Evolutionary conservation across 768 basidiomycete genomes (phyloP).

Genomic region (Candolleomyces eurysporus): DNA sequence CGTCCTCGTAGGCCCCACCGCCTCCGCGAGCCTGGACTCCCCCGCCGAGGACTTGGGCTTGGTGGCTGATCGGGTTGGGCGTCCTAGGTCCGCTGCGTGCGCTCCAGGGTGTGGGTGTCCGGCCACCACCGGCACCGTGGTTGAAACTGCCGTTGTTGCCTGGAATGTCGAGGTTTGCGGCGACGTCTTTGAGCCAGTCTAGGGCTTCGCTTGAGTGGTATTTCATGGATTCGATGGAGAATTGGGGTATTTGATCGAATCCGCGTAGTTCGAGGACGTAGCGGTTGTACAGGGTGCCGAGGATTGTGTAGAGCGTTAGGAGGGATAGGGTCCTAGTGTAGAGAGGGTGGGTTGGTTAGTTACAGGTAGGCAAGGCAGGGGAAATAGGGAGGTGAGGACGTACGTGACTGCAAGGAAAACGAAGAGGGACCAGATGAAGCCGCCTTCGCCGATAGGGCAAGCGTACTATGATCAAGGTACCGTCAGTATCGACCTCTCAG

Average conservation of each 20-base stretch:
- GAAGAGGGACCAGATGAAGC: slow-evolving; percentile 49
- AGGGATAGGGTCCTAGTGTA: slow-evolving; percentile 49
- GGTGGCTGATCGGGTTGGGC: slow-evolving; percentile 42
- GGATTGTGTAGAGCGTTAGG: slow-evolving; percentile 61
- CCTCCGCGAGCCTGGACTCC: slow-evolving; percentile 10
- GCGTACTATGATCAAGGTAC: too few relatives aligned
- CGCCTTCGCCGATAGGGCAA: slow-evolving; percentile 63
- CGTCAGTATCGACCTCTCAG: too few relatives aligned
- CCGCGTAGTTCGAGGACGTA: slow-evolving; percentile 72
- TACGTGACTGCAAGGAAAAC: slow-evolving; percentile 59
- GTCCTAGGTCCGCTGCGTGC: slow-evolving; percentile 4
- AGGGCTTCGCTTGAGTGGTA: slow-evolving; percentile 44
- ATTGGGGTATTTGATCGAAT: slow-evolving; percentile 69
- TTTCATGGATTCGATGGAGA: slow-evolving; percentile 49
- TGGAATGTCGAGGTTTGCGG: slow-evolving; percentile 18
- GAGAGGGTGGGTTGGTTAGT: neutral
- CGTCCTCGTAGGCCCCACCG: slow-evolving; percentile 11
- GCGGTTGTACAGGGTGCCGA: slow-evolving; percentile 75
- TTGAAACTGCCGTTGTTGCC: slow-evolving; percentile 8
- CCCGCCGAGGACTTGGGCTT: slow-evolving; percentile 21
- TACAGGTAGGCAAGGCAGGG: neutral
- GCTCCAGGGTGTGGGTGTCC: slow-evolving; percentile 1
- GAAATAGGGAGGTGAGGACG: slow-evolving; percentile 22
- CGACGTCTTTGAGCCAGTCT: slow-evolving; percentile 43
- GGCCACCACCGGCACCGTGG: slow-evolving; percentile 11